These are phyloP conservation scores for Aspergillus nanangensis DNA, from an alignment of 495 filamentous ascomycete species.

Conservation along the genomic window DNA sequence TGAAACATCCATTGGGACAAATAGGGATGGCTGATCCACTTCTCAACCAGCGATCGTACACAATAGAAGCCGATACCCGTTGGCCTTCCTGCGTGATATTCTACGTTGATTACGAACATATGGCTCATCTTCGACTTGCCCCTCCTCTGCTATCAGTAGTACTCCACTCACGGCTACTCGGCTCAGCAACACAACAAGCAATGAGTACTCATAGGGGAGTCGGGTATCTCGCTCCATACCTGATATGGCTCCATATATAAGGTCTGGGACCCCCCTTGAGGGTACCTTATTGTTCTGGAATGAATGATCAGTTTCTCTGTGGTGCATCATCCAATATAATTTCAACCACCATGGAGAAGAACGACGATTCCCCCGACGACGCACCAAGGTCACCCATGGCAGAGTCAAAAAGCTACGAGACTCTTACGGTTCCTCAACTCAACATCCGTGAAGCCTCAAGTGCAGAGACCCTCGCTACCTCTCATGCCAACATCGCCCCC, in stretches of 20 bases:
- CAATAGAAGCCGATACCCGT: not conserved
- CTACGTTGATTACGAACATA: not conserved
- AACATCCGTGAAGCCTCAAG: constrained; percentile 7
- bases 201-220: not conserved
- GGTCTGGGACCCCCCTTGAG: not conserved
- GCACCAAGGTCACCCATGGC: not conserved
- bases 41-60: not conserved
- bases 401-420: constrained; percentile 7
- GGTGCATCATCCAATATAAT: not conserved
- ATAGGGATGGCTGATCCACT: not conserved
- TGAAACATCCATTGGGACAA: not conserved
- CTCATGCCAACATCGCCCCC: not conserved
- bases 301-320: not conserved
- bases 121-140: no score
- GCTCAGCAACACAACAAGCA: not conserved
- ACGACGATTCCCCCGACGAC: not conserved
- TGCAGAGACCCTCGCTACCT: constrained; percentile 7
- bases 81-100: not conserved
- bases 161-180: constrained; percentile 6
- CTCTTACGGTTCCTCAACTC: not conserved
- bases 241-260: not conserved
- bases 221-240: not conserved
- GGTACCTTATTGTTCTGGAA: no score
- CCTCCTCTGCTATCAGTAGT: not conserved
- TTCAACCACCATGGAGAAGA: constrained; percentile 1